A percentile compares a stretch with the other conserved stretches of the same genome.
phyloP scores from a whole-genome alignment of 257 asterid species.

The Fraxinus anomala region DNA sequence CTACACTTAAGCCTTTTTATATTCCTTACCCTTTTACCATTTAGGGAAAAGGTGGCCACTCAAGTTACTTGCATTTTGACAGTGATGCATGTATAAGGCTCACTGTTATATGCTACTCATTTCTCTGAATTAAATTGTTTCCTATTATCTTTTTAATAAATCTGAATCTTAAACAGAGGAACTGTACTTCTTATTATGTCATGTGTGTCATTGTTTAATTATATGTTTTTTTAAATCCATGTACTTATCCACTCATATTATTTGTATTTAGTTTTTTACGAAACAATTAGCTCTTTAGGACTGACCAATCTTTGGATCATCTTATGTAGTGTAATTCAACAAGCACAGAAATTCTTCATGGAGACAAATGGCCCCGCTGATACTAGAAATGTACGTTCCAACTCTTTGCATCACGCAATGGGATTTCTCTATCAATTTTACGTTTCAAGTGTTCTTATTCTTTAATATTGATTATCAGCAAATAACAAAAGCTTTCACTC shows the following conservation, averaged over 20 bases:
- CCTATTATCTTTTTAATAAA: neutral
- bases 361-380: conserved; percentile 76
- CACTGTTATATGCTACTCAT: neutral
- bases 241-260: conserved; percentile 2
- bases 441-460: conserved; percentile 5
- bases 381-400: conserved; percentile 70
- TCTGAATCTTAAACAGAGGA: neutral
- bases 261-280: conserved; percentile 6
- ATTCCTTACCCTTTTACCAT: neutral
- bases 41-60: neutral
- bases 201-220: neutral
- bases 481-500: neutral
- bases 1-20: neutral
- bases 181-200: neutral
- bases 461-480: neutral
- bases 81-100: neutral
- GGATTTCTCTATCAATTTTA: conserved; percentile 18
- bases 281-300: conserved; percentile 17
- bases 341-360: conserved; percentile 75
- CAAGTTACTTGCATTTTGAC: neutral
- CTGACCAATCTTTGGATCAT: conserved; percentile 27
- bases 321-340: conserved; percentile 81
- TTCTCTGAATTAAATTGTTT: neutral
- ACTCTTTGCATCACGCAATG: conserved; percentile 27
- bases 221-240: neutral